These are phyloP conservation scores for Sarocladium strictum DNA, from an alignment of 2,329 filamentous ascomycete species.

Conservation along the genomic window DNA sequence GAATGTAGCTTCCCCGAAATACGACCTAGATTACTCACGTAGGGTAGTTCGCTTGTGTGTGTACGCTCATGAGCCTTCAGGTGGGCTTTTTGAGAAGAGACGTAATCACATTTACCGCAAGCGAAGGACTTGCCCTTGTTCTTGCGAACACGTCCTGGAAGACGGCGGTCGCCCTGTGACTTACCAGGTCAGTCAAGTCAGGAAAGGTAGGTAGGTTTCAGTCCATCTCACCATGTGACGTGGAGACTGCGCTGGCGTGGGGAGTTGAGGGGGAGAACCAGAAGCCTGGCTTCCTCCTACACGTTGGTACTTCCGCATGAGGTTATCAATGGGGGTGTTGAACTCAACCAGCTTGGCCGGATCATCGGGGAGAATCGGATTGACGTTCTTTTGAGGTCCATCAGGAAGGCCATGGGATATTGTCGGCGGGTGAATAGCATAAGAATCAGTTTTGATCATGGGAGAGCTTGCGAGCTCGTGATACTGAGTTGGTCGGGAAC, in stretches of 20 bases:
- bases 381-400: constrained; percentile 1
- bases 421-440: not conserved
- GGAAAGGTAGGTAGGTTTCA: constrained; percentile 20
- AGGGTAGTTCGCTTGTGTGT: constrained; percentile 87
- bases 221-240: constrained; percentile 6
- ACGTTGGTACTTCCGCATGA: constrained; percentile 59
- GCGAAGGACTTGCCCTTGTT: constrained; percentile 42
- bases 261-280: not conserved
- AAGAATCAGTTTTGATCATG: not conserved
- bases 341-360: constrained; percentile 54
- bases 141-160: not conserved
- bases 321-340: constrained; percentile 74
- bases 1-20: not conserved
- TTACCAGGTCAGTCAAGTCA: constrained; percentile 7
- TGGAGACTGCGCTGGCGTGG: not conserved
- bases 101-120: constrained; percentile 70
- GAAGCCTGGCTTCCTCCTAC: not conserved
- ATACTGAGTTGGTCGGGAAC: not conserved
- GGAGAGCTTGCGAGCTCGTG: not conserved
- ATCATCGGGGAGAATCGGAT: constrained; percentile 14
- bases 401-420: not conserved
- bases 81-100: constrained; percentile 88
- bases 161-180: not conserved
- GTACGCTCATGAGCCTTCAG: constrained; percentile 82
- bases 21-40: constrained; percentile 51